Percentiles rank a stretch among this genome's conserved stretches.
Evolutionary conservation across 2,329 filamentous ascomycete species (phyloP).

Genomic region (Fusarium sp.): DNA sequence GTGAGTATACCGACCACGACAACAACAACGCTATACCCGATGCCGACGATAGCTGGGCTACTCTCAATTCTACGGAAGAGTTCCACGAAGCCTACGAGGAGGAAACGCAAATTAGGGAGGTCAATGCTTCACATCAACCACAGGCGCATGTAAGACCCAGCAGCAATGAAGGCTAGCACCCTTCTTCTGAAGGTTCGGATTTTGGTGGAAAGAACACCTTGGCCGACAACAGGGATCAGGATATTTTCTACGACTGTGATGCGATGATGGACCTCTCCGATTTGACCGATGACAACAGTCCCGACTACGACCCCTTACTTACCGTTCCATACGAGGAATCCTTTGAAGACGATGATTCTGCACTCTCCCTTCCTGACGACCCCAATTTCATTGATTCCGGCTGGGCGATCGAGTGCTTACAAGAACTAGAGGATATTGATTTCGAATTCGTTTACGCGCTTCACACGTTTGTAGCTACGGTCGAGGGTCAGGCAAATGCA

Average conservation of each 20-base stretch:
- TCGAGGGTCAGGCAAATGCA: constrained; percentile 97
- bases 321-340: constrained; percentile 61
- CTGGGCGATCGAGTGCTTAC: constrained; percentile 88
- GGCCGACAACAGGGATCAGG: constrained; percentile 16
- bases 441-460: constrained; percentile 99
- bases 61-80: constrained; percentile 22
- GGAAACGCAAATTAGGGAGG: not conserved
- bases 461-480: constrained; percentile 96
- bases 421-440: constrained; percentile 96
- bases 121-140: not conserved
- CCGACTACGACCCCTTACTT: constrained; percentile 50
- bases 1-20: constrained; percentile 58
- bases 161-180: constrained; percentile 38
- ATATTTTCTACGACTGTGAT: constrained; percentile 38
- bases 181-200: constrained; percentile 25
- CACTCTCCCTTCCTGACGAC: constrained; percentile 66
- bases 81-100: constrained; percentile 18
- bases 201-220: not conserved
- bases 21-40: constrained; percentile 46
- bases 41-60: constrained; percentile 21
- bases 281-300: constrained; percentile 18
- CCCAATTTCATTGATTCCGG: constrained; percentile 76
- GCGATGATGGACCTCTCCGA: constrained; percentile 23
- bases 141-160: not conserved
- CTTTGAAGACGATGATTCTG: constrained; percentile 63